phyloP scores from a whole-genome alignment of 2,329 filamentous ascomycete species.

The Raffaelea deltoideospora region DNA sequence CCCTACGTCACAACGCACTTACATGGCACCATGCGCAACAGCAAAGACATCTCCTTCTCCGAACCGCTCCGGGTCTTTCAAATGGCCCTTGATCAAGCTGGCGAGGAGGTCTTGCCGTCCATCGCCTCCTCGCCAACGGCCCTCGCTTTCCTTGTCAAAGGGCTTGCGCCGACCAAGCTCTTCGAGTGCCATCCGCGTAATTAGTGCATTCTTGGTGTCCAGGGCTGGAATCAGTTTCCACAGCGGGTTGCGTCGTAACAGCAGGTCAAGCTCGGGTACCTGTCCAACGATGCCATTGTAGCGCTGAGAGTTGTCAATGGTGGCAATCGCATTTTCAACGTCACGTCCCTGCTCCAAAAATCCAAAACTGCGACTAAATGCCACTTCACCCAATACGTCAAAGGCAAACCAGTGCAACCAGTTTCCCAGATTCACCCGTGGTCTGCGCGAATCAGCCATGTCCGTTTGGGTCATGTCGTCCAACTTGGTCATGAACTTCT shows the following conservation, averaged over 20 bases:
- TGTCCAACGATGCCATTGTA: constrained; percentile 38
- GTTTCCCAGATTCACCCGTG: constrained; percentile 28
- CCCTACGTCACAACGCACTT: no score
- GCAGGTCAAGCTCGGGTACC: constrained; percentile 30
- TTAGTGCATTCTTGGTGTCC: constrained; percentile 27
- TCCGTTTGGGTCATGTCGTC: constrained; percentile 18
- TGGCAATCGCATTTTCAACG: constrained; percentile 33
- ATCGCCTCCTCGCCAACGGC: constrained; percentile 22
- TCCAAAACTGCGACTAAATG: constrained; percentile 35
- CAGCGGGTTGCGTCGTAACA: constrained; percentile 34
- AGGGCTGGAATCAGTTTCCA: constrained; percentile 27
- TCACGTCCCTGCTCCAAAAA: constrained; percentile 34
- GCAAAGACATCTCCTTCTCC: constrained; percentile 38
- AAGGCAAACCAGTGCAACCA: constrained; percentile 31
- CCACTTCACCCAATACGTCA: constrained; percentile 36
- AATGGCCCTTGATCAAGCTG: constrained; percentile 34
- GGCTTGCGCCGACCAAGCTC: constrained; percentile 31
- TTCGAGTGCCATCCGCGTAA: constrained; percentile 35
- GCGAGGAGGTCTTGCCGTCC: constrained; percentile 34
- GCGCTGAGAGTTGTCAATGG: constrained; percentile 34
- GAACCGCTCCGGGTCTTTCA: constrained; percentile 32
- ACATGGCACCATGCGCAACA: constrained; percentile 41
- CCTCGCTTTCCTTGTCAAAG: constrained; percentile 29
- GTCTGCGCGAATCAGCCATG: constrained; percentile 6
- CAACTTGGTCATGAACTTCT: constrained; percentile 27